phyloP scores from a whole-genome alignment of 1,284 basidiomycete genomes.

The Ustanciosporium gigantosporum region DNA sequence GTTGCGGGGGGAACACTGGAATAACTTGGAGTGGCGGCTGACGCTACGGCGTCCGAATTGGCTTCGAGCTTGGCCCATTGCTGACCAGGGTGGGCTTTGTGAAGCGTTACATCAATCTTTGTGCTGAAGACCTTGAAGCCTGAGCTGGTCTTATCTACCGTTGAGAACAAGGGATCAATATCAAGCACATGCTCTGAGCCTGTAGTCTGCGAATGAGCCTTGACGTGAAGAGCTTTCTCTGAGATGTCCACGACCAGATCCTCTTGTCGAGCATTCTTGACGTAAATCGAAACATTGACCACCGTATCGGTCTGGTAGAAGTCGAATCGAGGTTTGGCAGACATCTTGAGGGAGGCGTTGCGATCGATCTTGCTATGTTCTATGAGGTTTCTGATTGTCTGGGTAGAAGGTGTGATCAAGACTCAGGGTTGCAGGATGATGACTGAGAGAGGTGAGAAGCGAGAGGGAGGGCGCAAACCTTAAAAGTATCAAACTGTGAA shows the following conservation, averaged over 20 bases:
- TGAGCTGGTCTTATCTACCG: constrained; percentile 18
- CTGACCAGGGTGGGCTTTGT: constrained; percentile 33
- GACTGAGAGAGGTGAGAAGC: too few species aligned
- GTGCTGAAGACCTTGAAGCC: constrained; percentile 38
- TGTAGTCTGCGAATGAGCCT: constrained; percentile 9
- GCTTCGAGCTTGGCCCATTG: constrained; percentile 35
- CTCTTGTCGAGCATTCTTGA: constrained; percentile 38
- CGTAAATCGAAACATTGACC: constrained; percentile 52
- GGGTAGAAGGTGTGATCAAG: too few species aligned
- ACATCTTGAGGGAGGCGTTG: background rate
- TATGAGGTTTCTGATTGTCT: background rate
- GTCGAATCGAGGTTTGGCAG: constrained; percentile 46
- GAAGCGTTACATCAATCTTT: constrained; percentile 51
- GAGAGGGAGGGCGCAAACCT: too few species aligned
- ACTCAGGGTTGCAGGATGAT: too few species aligned
- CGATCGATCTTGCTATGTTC: constrained; percentile 5
- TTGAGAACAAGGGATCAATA: constrained; percentile 34
- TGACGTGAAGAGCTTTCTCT: constrained; percentile 12
- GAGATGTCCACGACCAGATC: constrained; percentile 29
- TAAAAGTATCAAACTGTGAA: too few species aligned
- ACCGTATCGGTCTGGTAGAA: constrained; percentile 58
- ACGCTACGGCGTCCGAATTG: background rate
- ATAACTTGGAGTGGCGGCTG: constrained; percentile 10
- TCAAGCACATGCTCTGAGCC: constrained; percentile 17
- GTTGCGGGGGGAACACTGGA: background rate